These are phyloP conservation scores for Comarum palustre DNA, from an alignment of 306 rosid genomes.

Conservation along the genomic window DNA sequence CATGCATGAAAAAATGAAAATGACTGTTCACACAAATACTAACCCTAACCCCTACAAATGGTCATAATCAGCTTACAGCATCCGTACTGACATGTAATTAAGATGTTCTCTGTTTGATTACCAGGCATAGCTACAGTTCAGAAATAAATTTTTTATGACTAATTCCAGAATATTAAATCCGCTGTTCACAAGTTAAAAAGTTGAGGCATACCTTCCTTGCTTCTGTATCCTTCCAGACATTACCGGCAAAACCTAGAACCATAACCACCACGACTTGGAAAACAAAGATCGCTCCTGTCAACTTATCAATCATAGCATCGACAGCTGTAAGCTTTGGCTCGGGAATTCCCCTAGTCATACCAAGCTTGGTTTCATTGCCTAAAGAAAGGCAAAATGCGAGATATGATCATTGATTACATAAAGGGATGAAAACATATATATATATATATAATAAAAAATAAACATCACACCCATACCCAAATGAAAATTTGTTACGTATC, in stretches of 20 bases:
- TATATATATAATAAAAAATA: background rate
- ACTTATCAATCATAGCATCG: conserved; percentile 97
- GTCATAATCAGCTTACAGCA: background rate
- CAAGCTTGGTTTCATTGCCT: conserved; percentile 98
- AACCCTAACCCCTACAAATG: background rate
- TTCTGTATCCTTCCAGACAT: conserved; percentile 98
- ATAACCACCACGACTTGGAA: conserved; percentile 96
- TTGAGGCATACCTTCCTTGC: conserved; percentile 69
- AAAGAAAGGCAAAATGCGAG: conserved; percentile 25
- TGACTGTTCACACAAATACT: background rate
- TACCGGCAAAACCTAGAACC: conserved; percentile 95
- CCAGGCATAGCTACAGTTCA: background rate
- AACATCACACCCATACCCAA: background rate
- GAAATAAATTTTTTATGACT: background rate
- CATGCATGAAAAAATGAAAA: background rate
- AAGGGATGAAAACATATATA: background rate
- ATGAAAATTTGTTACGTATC: background rate
- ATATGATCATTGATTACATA: conserved; percentile 18
- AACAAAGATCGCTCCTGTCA: conserved; percentile 94
- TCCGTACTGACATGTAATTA: background rate
- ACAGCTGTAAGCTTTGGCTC: conserved; percentile 99
- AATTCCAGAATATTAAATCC: background rate
- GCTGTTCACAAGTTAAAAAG: conserved; percentile 12
- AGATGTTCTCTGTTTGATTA: background rate
- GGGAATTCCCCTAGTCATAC: conserved; percentile 96